These are phyloP conservation scores for Sporothrix sp. DNA, from an alignment of 2,329 filamentous ascomycete genomes.

Conservation along the genomic window DNA sequence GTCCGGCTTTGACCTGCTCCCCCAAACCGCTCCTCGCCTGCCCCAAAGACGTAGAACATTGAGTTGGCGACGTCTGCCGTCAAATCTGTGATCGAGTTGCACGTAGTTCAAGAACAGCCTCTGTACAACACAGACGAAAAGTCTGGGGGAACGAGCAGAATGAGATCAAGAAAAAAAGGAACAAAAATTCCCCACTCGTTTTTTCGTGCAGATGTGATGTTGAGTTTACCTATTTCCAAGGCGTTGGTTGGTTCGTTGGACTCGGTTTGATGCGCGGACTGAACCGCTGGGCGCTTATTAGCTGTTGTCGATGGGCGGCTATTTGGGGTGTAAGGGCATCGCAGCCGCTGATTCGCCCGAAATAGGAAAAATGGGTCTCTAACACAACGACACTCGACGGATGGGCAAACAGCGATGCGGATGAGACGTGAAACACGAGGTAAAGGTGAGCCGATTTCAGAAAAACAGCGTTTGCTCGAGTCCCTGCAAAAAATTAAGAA, in stretches of 20 bases:
- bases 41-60: too few species aligned
- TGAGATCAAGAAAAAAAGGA: neutral
- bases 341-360: neutral
- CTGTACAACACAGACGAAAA: neutral
- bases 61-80: too few species aligned
- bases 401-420: too few species aligned
- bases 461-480: too few species aligned
- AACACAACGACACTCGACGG: neutral
- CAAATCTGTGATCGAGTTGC: too few species aligned
- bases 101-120: neutral
- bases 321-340: neutral
- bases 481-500: neutral
- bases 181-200: too few species aligned
- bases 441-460: too few species aligned
- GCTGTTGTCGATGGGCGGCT: constrained; percentile 4
- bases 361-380: neutral
- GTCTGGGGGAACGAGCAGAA: neutral
- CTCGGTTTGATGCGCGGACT: neutral
- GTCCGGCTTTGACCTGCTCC: too few species aligned
- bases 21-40: too few species aligned
- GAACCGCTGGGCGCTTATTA: constrained; percentile 8
- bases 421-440: too few species aligned
- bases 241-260: constrained; percentile 5
- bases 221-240: too few species aligned
- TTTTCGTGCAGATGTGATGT: neutral